Base-by-base conservation (phyloP, 2,329 filamentous ascomycete species). In the Xylaria hypoxylon region DNA sequence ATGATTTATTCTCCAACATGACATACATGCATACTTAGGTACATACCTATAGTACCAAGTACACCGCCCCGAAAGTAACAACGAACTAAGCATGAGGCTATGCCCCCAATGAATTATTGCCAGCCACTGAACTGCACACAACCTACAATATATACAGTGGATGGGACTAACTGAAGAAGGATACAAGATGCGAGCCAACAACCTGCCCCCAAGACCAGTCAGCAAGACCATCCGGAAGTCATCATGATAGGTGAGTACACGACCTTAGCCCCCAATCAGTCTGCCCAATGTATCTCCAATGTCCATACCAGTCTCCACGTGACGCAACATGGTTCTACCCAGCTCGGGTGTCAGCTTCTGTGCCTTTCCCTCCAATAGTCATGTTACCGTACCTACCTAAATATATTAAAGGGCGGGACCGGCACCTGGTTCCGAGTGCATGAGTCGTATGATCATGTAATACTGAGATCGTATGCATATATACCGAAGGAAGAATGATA, bases 191-290 rank as follows among this genome's bases (percentile, higher is more conserved):
- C n/a, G 17, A 50, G 15, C 31, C 10, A 42, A 33, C 11, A 42
- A 3, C 19, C 35, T 8, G 24, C 4, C 11, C 17, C 22, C 31
- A 26, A 11, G 22, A 26, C 52, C 26, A 45, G 5, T 28, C 52
- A 13, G 26, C 5, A 44, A 59, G 11, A n/a, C 52, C 38, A 45
- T 35, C 48, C 48, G 38, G 7, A 26, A 22, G n/a, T 61, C 57
- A 33, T 44, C 33, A n/a, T 24, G 13, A 6, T 52, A 38, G 13
- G 11, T 52, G 47, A 28, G 55, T 55, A 60, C 42, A 65, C 31
- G 15, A 55, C 56, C 22, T 59, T 52, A 26, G 63, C 51, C 57
- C 57, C 63, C 62, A 58, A 59, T 5, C n/a, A n/a, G n/a, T n/a
- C n/a, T n/a, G n/a, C n/a, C n/a, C n/a, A n/a, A n/a, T n/a, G n/a